phyloP scores from a whole-genome alignment of 1,284 basidiomycete species.

The Rhodotorula mucilaginosa region DNA sequence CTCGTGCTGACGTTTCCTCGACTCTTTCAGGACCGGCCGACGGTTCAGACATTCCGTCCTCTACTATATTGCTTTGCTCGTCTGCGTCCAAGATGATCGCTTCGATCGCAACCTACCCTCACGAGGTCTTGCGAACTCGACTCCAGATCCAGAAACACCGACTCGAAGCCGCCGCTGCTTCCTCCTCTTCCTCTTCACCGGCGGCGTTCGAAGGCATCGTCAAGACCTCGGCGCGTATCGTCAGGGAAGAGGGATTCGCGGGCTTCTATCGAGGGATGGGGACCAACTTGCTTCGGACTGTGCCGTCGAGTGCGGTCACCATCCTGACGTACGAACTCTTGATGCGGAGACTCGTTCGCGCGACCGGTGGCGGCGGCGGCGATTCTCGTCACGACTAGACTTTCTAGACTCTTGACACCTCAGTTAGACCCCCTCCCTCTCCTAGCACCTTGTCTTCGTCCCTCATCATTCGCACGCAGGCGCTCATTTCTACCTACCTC shows the following conservation, averaged over 20 bases:
- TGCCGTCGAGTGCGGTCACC: constrained; percentile 89
- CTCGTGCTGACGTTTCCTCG: not conserved
- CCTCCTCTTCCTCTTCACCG: not conserved
- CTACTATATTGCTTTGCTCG: constrained; percentile 77
- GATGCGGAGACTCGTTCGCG: constrained; percentile 9
- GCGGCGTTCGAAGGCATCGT: constrained; percentile 57
- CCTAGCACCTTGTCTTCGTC: not conserved
- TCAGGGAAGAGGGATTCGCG: constrained; percentile 76
- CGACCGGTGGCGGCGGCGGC: not conserved
- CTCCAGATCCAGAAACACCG: constrained; percentile 71
- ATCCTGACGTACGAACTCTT: constrained; percentile 74
- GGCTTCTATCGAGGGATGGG: constrained; percentile 86
- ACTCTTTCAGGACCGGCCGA: constrained; percentile 49
- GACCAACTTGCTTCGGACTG: constrained; percentile 84
- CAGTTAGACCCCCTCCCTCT: not conserved
- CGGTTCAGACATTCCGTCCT: constrained; percentile 59
- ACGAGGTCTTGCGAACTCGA: constrained; percentile 89
- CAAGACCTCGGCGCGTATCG: constrained; percentile 68
- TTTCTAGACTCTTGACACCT: not conserved
- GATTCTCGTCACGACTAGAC: not conserved
- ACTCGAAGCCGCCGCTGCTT: not conserved
- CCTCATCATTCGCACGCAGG: not conserved
- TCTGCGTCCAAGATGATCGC: constrained; percentile 90
- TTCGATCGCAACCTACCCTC: constrained; percentile 88
- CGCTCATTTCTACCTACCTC: not conserved